Evolutionary conservation across 2,329 filamentous ascomycete genomes (phyloP), one percentile per base, ranked within the genome.

Genomic region (Cryphonectria carpinicola): DNA sequence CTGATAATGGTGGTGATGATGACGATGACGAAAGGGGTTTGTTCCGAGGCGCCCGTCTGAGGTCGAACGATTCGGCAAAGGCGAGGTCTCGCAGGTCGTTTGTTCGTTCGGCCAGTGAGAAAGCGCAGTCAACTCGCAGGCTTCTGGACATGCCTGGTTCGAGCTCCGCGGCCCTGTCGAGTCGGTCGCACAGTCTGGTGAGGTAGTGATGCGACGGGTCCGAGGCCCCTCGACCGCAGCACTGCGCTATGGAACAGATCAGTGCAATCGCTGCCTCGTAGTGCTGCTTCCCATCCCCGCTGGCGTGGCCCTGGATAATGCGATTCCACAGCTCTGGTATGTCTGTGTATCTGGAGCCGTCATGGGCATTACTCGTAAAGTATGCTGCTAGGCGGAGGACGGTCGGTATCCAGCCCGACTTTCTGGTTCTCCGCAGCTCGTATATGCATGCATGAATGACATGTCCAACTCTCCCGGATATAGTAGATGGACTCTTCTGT

Each of bases 31-130:
- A 63, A 6, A 61, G 37, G 39, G 62, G 71, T 66, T 58, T 71
- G 39, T 65, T 68, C 4, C 52, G 25, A 11, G 66, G 56, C n/a
- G 70, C 66, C 19, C 28, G 32, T 14, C 49, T 52, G 25, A 32
- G 25, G 58, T 71, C 70, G 4, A 87, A 78, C 41, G 78, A 81
- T 73, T 89, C 87, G 3, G 86, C 87, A 74, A 86, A 87, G 13
- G 83, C 84, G 56, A 88, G 81, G 73, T 89, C 86, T 37, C 84
- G 80, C 8, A 88, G 78, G 73, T 87, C 84, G 68, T 84, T 84
- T 19, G 85, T 88, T 67, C 83, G 81, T 70, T 86, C 84, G 0
- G 87, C 86, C 39, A 88, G 77, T 41, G 83, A 76, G 73, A 88
- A 87, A 0, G 86, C 86, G 1, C 82, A 82, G 41, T 87, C 85